Evolutionary conservation across 1,284 basidiomycete species (phyloP).

Genomic region (Ustilago loliicola): DNA sequence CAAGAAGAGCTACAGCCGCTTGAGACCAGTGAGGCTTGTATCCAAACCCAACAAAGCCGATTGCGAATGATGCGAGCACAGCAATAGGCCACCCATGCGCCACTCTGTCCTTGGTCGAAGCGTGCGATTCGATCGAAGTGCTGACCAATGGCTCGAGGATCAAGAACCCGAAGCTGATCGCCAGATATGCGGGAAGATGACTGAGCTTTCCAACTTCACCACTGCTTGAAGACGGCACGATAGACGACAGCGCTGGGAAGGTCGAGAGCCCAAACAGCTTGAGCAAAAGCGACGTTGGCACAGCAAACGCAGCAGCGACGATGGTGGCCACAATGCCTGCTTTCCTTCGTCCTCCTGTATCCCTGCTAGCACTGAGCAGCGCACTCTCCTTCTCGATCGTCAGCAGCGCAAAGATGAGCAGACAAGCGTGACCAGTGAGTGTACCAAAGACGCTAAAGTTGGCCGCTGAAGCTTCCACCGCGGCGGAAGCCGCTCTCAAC

Average conservation of each 20-base stretch:
- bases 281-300: slow-evolving; percentile 53
- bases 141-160: slow-evolving; percentile 65
- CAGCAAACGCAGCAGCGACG: slow-evolving; percentile 49
- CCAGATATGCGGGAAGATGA: slow-evolving; percentile 63
- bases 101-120: slow-evolving; percentile 54
- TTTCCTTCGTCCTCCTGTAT: slow-evolving; percentile 61
- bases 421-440: slow-evolving; percentile 53
- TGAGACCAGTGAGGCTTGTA: slow-evolving; percentile 46
- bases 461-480: slow-evolving; percentile 41
- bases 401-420: slow-evolving; percentile 60
- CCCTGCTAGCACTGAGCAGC: slow-evolving; percentile 45
- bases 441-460: slow-evolving; percentile 51
- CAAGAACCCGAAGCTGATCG: slow-evolving; percentile 58
- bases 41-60: slow-evolving; percentile 65
- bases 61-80: slow-evolving; percentile 51
- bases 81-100: slow-evolving; percentile 67
- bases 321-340: slow-evolving; percentile 63
- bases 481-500: slow-evolving; percentile 31
- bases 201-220: slow-evolving; percentile 8
- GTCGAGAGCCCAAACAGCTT: slow-evolving; percentile 47
- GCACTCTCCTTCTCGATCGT: slow-evolving; percentile 64
- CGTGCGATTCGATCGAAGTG: slow-evolving; percentile 65
- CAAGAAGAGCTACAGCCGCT: slow-evolving; percentile 42
- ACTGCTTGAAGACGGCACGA: slow-evolving; percentile 24
- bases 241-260: slow-evolving; percentile 43